Evolutionary conservation across 1,284 basidiomycete genomes (phyloP), one percentile per base, ranked within the genome.

Genomic region (Apiotrichum montevideense): DNA sequence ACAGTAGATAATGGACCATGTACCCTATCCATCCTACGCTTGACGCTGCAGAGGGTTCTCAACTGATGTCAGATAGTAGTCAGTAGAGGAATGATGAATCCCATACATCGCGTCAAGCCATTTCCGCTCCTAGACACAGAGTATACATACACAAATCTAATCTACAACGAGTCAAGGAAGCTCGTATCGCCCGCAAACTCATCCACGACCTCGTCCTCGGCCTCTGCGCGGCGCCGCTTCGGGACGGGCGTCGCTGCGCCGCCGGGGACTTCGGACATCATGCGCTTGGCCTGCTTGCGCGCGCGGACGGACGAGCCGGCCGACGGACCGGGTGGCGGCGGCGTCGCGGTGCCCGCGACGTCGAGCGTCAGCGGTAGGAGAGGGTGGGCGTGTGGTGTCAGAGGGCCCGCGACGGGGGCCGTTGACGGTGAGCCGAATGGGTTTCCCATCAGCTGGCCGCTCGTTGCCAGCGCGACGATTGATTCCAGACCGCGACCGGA

Each of bases 191-290:
- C 58, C 14, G 45, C 47, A 9, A 62, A 46, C n/a, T 59, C 58
- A 32, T 58, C 51, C 46, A 54, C 55, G 4, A 29, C 42, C 13
- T 43, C 50, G 15, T 13, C 50, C 13, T 43, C 50, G 15, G 11
- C 50, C 29, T 41, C 51, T 21, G 43, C 52, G 10, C 55, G 55
- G 3, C 54, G 47, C 37, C 64, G 47, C 57, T 70, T 69, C 1
- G 69, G 54, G 6, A 74, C 72, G 9, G 72, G 72, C 51, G 65
- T 68, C 7, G 68, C 71, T 0, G 72, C 70, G 11, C 72, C 72
- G 14, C 70, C 71, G 1, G 72, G 72, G 2, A 66, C 46, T 49
- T 71, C 68, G 33, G 53, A 59, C 48, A 65, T 65, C 48, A 54
- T 57, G 37, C 70, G 52, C 56, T 73, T 73, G 3, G 66, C 64